Conservation (phyloP, 352 stramenopile species). For the Phytophthora brassicae region DNA sequence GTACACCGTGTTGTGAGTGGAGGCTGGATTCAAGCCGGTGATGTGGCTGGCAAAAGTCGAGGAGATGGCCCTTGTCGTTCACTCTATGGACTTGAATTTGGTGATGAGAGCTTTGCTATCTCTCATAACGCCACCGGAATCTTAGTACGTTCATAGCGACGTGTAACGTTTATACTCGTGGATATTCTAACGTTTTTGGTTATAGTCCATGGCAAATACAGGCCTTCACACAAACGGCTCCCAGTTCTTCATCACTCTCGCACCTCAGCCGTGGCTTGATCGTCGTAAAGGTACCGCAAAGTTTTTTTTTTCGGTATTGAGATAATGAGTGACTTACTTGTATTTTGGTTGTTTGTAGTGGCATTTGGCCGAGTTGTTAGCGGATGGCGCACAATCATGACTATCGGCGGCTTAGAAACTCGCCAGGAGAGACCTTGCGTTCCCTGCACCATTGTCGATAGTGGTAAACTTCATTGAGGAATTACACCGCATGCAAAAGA, state of each 20-base stretch:
- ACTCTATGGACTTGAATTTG: constrained; percentile 61
- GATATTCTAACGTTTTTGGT: background rate
- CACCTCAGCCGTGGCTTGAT: constrained; percentile 65
- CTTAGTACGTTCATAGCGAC: constrained; percentile 40
- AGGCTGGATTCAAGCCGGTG: constrained; percentile 77
- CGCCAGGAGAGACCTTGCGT: constrained; percentile 52
- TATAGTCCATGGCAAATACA: constrained; percentile 95
- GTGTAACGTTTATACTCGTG: background rate
- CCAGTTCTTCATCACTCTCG: constrained; percentile 99
- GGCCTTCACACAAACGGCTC: constrained; percentile 95
- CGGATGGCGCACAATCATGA: constrained; percentile 56
- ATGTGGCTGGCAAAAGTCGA: constrained; percentile 44
- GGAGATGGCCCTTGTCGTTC: constrained; percentile 58
- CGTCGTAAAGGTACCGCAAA: constrained; percentile 55
- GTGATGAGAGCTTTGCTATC: constrained; percentile 75
- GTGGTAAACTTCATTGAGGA: constrained; percentile 51
- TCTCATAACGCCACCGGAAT: constrained; percentile 64
- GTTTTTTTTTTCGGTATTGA: background rate
- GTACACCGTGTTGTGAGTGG: constrained; percentile 69
- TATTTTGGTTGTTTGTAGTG: constrained; percentile 33
- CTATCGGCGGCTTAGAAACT: constrained; percentile 58
- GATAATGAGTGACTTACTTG: background rate
- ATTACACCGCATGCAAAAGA: background rate
- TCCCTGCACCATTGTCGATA: constrained; percentile 68
- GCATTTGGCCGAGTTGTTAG: constrained; percentile 75